These are phyloP conservation scores for Dactylellina leptospora DNA, from an alignment of 2,329 filamentous ascomycete species.

Conservation along the genomic window DNA sequence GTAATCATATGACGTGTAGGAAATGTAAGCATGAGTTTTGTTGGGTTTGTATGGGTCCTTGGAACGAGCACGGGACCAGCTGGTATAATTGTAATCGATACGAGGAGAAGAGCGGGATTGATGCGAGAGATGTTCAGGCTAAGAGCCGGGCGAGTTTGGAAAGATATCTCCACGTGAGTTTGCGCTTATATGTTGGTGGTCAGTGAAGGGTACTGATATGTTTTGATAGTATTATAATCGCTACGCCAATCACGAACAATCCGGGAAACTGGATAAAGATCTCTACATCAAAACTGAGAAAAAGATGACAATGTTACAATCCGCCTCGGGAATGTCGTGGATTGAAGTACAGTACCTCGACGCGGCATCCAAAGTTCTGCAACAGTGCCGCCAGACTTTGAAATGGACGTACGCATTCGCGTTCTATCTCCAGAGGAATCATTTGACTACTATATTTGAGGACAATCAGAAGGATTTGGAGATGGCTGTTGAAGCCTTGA, in stretches of 20 bases:
- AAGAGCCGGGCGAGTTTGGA: conserved; percentile 89
- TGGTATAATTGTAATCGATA: conserved; percentile 99
- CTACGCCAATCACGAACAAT: conserved; percentile 98
- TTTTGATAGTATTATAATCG: conserved; percentile 89
- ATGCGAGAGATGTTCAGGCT: conserved; percentile 90
- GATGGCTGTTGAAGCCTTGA: conserved; percentile 93
- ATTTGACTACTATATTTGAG: conserved; percentile 95
- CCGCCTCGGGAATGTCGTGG: conserved; percentile 94
- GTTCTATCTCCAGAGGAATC: conserved; percentile 95
- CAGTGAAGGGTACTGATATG: conserved; percentile 5
- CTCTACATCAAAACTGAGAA: conserved; percentile 96
- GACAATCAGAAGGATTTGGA: conserved; percentile 98
- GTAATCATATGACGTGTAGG: conserved; percentile 96
- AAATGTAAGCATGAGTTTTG: conserved; percentile 98
- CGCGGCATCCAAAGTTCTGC: conserved; percentile 88
- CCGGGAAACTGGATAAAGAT: conserved; percentile 93
- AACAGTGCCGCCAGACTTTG: conserved; percentile 95
- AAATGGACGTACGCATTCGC: conserved; percentile 99
- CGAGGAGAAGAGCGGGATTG: conserved; percentile 91
- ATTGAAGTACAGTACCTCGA: conserved; percentile 98
- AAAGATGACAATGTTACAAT: conserved; percentile 98
- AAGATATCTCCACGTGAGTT: conserved; percentile 73
- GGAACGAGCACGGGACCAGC: conserved; percentile 97
- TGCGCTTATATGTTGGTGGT: neutral
- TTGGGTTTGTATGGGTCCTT: conserved; percentile 99